These are phyloP conservation scores for Agrocybe pediades DNA, from an alignment of 768 basidiomycete genomes.

Conservation along the genomic window DNA sequence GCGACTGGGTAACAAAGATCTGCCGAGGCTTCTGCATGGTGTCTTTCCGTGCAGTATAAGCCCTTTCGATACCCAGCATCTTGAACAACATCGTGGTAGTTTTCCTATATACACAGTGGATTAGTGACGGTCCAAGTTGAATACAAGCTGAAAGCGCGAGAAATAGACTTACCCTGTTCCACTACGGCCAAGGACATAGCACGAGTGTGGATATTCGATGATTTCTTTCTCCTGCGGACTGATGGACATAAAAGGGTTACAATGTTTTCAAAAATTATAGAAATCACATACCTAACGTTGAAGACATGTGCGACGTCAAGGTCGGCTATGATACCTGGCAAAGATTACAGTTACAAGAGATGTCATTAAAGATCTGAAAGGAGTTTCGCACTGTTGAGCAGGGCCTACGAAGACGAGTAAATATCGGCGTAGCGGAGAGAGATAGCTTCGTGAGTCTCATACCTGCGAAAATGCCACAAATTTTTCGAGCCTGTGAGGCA, in stretches of 20 bases:
- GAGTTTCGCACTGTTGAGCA: conserved; percentile 23
- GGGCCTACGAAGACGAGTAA: conserved; percentile 14
- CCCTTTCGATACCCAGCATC: conserved; percentile 68
- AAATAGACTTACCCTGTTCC: conserved; percentile 60
- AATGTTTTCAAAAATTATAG: not conserved
- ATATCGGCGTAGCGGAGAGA: not conserved
- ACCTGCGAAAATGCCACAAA: conserved; percentile 45
- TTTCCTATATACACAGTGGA: no score
- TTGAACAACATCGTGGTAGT: conserved; percentile 80
- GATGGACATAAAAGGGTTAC: not conserved
- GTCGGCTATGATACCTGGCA: conserved; percentile 50
- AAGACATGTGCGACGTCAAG: conserved; percentile 48
- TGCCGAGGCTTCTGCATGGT: conserved; percentile 55
- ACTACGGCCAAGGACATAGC: conserved; percentile 69
- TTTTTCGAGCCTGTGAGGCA: conserved; percentile 41
- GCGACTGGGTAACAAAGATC: conserved; percentile 73
- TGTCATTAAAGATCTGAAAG: not conserved
- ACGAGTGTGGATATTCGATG: conserved; percentile 59
- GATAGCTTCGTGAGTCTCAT: conserved; percentile 7
- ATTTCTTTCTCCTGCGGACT: conserved; percentile 55
- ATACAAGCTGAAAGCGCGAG: not conserved
- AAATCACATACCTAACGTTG: conserved; percentile 39
- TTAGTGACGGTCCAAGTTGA: not conserved
- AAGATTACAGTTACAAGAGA: not conserved
- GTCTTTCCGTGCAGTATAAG: conserved; percentile 41